A percentile compares a stretch with the other conserved stretches of the same genome.
phyloP scores from a whole-genome alignment of 2,329 filamentous ascomycete genomes.

The Lecanicillium sp. region DNA sequence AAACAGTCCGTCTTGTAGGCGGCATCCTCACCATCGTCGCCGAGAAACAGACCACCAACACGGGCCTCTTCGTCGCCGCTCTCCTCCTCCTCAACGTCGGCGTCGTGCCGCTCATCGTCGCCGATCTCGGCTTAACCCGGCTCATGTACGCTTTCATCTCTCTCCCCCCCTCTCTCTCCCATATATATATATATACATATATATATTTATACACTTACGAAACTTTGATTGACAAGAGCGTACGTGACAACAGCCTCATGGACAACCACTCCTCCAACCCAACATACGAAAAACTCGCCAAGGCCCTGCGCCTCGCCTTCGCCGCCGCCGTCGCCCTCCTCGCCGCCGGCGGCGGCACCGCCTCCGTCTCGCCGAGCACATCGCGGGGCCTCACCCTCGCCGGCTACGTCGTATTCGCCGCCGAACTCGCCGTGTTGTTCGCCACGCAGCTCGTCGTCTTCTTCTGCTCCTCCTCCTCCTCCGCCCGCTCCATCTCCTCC shows the following conservation, averaged over 20 bases:
- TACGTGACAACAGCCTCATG: conserved; percentile 15
- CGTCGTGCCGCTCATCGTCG: conserved; percentile 23
- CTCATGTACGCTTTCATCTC: conserved; percentile 20
- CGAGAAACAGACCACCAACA: conserved; percentile 16
- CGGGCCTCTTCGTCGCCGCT: conserved; percentile 22
- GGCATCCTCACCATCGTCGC: conserved; percentile 23
- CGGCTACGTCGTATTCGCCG: conserved; percentile 21
- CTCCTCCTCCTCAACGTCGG: conserved; percentile 25
- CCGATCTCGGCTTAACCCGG: conserved; percentile 22
- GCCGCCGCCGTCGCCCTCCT: conserved; percentile 18
- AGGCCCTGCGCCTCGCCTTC: conserved; percentile 16
- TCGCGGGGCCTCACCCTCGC: conserved; percentile 18
- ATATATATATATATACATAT: not conserved
- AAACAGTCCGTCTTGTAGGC: conserved; percentile 23
- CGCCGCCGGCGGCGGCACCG: conserved; percentile 18
- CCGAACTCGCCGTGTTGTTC: conserved; percentile 16
- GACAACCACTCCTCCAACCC: conserved; percentile 21
- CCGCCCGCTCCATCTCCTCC: too few relatives aligned
- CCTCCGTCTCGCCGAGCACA: conserved; percentile 9
- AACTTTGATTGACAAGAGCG: not conserved
- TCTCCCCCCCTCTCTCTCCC: not conserved
- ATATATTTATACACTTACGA: not conserved
- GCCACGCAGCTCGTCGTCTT: conserved; percentile 17
- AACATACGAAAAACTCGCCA: conserved; percentile 16
- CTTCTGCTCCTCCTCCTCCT: too few relatives aligned